Percentiles rank a stretch among this genome's conserved stretches.
These are phyloP conservation scores for Annulohypoxylon truncatum DNA, from an alignment of 2,329 filamentous ascomycete species.

Conservation along the genomic window DNA sequence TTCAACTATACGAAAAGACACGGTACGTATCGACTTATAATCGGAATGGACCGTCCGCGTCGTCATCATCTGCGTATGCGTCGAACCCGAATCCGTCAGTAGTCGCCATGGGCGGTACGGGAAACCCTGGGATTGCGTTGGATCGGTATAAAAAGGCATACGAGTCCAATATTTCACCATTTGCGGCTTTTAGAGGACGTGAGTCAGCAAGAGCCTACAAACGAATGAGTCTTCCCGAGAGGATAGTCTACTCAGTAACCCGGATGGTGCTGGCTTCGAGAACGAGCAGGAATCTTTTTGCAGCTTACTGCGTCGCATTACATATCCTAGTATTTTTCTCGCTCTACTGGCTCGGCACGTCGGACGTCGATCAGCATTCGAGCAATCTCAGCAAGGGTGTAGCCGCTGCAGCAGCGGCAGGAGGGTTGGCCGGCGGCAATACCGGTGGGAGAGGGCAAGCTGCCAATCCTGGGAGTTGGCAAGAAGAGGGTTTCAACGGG, in stretches of 20 bases:
- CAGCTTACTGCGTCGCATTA: conserved; percentile 87
- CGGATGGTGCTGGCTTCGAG: conserved; percentile 90
- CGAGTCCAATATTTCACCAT: conserved; percentile 94
- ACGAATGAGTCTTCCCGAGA: conserved; percentile 91
- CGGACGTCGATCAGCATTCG: conserved; percentile 72
- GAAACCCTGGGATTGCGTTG: conserved; percentile 72
- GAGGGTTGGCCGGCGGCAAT: conserved; percentile 51
- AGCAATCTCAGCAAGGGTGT: conserved; percentile 65
- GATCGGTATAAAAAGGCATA: conserved; percentile 93
- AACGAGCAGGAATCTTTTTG: conserved; percentile 93
- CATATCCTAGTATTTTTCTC: conserved; percentile 89
- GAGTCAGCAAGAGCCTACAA: conserved; percentile 92
- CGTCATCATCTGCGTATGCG: conserved; percentile 72
- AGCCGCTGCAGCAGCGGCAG: conserved; percentile 58
- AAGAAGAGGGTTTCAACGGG: conserved; percentile 69
- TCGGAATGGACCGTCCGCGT: conserved; percentile 70
- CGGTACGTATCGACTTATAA: conserved; percentile 96
- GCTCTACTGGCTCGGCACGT: conserved; percentile 83
- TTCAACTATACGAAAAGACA: conserved; percentile 97
- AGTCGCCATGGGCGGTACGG: conserved; percentile 67
- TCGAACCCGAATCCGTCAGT: conserved; percentile 81
- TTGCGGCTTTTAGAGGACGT: conserved; percentile 93
- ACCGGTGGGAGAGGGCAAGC: conserved; percentile 51
- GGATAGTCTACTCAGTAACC: conserved; percentile 90
- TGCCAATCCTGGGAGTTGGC: conserved; percentile 67